A percentile compares a stretch with the other conserved stretches of the same genome.
These are phyloP conservation scores for Triticum turgidum DNA, from an alignment of 176 grass and related monocot genomes.

Conservation along the genomic window DNA sequence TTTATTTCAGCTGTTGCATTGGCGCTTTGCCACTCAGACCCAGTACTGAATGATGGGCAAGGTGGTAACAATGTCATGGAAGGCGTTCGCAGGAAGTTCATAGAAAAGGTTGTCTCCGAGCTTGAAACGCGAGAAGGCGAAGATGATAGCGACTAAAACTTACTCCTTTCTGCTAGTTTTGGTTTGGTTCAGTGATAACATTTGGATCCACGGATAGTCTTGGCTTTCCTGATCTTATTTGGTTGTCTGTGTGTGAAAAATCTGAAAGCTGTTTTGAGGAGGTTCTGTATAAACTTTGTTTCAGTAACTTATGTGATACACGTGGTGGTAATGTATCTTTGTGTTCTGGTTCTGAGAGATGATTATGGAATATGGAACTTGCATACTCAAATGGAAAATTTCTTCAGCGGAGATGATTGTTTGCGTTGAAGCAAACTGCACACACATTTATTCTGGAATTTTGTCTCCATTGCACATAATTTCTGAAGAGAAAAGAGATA, in stretches of 20 bases:
- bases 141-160: conserved; percentile 70
- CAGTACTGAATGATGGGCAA: conserved; percentile 87
- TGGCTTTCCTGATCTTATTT: neutral
- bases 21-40: conserved; percentile 78
- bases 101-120: conserved; percentile 84
- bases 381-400: neutral
- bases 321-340: neutral
- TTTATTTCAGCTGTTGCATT: conserved; percentile 81
- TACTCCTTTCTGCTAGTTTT: neutral
- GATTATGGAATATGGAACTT: neutral
- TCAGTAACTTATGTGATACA: neutral
- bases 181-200: neutral
- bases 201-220: neutral
- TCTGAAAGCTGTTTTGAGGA: neutral
- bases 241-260: conserved; percentile 3
- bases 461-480: neutral
- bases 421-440: neutral
- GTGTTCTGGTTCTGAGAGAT: neutral
- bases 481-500: neutral
- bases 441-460: neutral
- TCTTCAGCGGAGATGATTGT: neutral
- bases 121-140: conserved; percentile 70
- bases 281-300: neutral
- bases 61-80: conserved; percentile 65
- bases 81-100: conserved; percentile 84